phyloP scores from a whole-genome alignment of 257 asterid species.

The Dorcoceras hygrometricum region DNA sequence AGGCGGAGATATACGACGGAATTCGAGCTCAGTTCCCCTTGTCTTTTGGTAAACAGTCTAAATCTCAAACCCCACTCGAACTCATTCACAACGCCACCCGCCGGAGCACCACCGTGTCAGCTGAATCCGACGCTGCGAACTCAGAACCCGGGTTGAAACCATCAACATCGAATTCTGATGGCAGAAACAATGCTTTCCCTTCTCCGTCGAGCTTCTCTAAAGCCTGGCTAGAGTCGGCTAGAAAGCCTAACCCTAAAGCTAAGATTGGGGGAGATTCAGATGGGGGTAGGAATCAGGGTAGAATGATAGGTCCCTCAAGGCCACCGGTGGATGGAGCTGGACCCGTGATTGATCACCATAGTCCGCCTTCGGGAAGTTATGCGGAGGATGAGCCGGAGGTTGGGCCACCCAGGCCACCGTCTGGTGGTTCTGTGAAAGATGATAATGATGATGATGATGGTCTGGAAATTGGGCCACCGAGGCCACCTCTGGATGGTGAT shows the following conservation, averaged over 20 bases:
- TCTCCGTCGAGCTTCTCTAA: slow-evolving; percentile 53
- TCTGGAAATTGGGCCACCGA: slow-evolving; percentile 59
- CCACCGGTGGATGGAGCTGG: slow-evolving; percentile 39
- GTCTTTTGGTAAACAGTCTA: slow-evolving; percentile 72
- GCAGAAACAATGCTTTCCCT: slow-evolving; percentile 29
- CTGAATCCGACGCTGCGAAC: slow-evolving; percentile 17
- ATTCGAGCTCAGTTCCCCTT: slow-evolving; percentile 75
- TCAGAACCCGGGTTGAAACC: slow-evolving; percentile 23
- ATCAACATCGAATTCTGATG: slow-evolving; percentile 18
- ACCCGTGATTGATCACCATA: slow-evolving; percentile 37
- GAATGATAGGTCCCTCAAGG: slow-evolving; percentile 52
- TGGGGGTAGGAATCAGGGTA: slow-evolving; percentile 16
- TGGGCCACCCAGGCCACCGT: slow-evolving; percentile 61
- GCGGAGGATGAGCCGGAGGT: slow-evolving; percentile 28
- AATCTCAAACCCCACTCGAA: slow-evolving; percentile 65
- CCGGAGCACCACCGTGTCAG: slow-evolving; percentile 40
- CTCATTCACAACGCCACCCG: slow-evolving; percentile 78
- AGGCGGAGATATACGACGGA: slow-evolving; percentile 68
- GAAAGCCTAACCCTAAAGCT: slow-evolving; percentile 42
- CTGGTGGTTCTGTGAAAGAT: slow-evolving; percentile 27
- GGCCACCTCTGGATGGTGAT: slow-evolving; percentile 34
- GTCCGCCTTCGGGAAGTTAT: slow-evolving; percentile 15
- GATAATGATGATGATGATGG: slow-evolving; percentile 39
- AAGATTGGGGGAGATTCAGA: slow-evolving; percentile 15
- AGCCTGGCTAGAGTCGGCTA: slow-evolving; percentile 54